Evolutionary conservation across 305 asterid species (phyloP), one percentile per base, ranked within the genome.

Genomic region (Caryopteris hybrid): DNA sequence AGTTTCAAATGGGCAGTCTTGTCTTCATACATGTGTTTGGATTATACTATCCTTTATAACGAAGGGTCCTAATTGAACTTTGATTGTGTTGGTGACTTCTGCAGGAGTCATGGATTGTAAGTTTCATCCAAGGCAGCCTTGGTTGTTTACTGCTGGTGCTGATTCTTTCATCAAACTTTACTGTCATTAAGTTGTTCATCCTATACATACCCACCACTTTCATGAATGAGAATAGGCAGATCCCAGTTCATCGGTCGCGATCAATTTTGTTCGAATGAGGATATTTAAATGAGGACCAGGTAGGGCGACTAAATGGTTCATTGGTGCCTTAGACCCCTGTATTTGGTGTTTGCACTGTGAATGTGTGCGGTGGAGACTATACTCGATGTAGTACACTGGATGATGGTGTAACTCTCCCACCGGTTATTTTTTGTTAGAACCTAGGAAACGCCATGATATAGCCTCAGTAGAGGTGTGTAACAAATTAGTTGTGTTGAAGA

Each of bases 101-200:
- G 71, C 87, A 93, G 99, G 99, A 69, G 89, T 93, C 54, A 47
- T 93, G 85, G 97, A 90, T 78, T 90, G 97, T 60, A 88, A 87
- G 74, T 93, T 93, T 86, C 99, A 93, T 65, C 99, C 99, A 1
- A 87, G 88, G 81, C 96, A 93, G 78, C 97, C 99, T 4, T 91
- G 97, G 97, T 66, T 93, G 78, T 93, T 93, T 74, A 93, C 97
- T 50, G 94, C 97, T 0, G 99, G 97, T 14, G 84, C 89, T 0
- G 97, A 93, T 81, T 88, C 96, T 8, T 47, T 84, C 72, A 87
- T 91, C 77, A 91, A 74, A 84, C 96, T 91, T 23, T 87, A 85
- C 17, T 88, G 97, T 70, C 89, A 88, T 69, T 86, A 58, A 68
- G 76, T 17, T 31, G 66, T 64, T 61, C 34, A 16, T 41, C 41